phyloP scores from a whole-genome alignment of 169 alveolate genomes.

The Eimeria maxima region DNA sequence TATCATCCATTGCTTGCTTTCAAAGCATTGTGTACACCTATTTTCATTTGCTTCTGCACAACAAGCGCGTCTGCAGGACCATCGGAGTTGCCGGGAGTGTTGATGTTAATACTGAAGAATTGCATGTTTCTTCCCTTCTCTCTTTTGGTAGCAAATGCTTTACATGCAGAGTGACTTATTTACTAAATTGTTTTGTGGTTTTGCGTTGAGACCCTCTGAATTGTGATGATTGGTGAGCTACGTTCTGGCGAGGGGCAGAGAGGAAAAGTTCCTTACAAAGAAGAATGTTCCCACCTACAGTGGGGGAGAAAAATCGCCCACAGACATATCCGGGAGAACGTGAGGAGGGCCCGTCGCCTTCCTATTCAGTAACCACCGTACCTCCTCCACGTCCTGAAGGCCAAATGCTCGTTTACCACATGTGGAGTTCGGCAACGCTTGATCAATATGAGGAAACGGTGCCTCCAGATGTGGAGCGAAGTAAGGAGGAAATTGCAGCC shows the following conservation, averaged over 20 bases:
- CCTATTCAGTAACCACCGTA: not conserved
- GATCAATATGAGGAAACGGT: slow-evolving; percentile 20
- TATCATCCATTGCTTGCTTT: not conserved
- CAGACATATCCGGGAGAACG: not conserved
- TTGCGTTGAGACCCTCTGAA: not conserved
- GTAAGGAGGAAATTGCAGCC: slow-evolving; percentile 25
- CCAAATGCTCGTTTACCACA: not conserved
- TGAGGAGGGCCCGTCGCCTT: not conserved
- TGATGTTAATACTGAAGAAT: not conserved
- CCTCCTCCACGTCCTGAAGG: not conserved
- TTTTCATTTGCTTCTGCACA: not conserved
- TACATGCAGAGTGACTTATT: not conserved
- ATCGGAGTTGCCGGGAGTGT: not conserved
- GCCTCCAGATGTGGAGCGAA: not conserved
- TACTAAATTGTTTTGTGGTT: not conserved
- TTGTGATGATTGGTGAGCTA: not conserved
- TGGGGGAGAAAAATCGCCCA: not conserved
- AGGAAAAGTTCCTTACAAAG: not conserved
- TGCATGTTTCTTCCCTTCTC: not conserved
- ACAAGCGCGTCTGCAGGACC: not conserved
- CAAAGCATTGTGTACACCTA: not conserved
- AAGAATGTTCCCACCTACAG: not conserved
- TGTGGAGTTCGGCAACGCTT: slow-evolving; percentile 32
- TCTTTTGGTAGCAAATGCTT: not conserved
- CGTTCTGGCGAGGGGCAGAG: not conserved